Evolutionary conservation across 2,329 filamentous ascomycete species (phyloP), one percentile per base, ranked within the genome.

Genomic region (Knoxdaviesia capensis): DNA sequence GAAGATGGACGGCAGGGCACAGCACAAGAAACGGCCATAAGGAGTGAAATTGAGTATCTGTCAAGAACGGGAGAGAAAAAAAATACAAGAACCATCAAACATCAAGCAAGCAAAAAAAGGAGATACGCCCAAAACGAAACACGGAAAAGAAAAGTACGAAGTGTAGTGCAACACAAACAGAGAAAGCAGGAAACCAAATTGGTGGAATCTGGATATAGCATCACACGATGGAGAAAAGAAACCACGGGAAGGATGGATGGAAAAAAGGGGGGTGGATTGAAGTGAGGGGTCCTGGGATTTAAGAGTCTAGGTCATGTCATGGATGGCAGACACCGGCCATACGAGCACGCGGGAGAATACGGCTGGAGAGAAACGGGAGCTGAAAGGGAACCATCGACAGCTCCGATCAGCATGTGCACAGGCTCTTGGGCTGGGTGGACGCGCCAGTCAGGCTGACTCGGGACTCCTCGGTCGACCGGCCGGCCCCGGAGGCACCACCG

Each of bases 361-460:
- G 20, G 20, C 20, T 20, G 20, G 20, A 35, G 30, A 34, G 40
- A 43, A 39, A 32, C 28, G 45, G 38, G 20, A 43, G 7, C 6
- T 31, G 20, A 41, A 40, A 42, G 34, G 42, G 39, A 31, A 36
- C 38, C 30, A 34, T 29, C 31, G 31, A 33, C 38, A 45, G 32
- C 37, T 44, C 48, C 35, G 34, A 40, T 56, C 42, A 96, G 63
- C 88, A 96, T 54, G 86, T 87, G 60, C 88, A 96, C 38, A 82
- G 80, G 54, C 94, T 86, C 66, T 93, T 93, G 40, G 80, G 74
- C n/a, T 74, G 77, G 49, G 72, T 71, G 48, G 74, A 69, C 39
- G 78, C 72, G 41, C 80, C 80, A 40, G 76, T 79, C 52, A 94
- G 64, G 59, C 90, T 93, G 48, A 96, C 86, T 51, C 86, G 73